These are phyloP conservation scores for Achlya hypogyna DNA, from an alignment of 352 stramenopile genomes.

Conservation along the genomic window DNA sequence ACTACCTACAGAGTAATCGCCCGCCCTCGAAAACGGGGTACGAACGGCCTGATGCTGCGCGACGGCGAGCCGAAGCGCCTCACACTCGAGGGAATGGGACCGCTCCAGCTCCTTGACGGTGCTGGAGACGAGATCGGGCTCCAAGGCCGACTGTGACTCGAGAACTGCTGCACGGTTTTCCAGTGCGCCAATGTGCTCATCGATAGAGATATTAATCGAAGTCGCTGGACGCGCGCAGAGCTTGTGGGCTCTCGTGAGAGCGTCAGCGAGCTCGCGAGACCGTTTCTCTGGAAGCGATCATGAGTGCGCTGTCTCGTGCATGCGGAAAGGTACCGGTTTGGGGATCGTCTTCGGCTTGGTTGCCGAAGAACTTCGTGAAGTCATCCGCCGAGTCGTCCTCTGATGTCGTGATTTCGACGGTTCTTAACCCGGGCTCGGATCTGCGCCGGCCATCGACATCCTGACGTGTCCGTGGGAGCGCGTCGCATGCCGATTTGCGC, in stretches of 20 bases:
- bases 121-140: no score
- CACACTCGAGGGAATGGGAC: neutral
- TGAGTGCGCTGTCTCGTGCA: no score
- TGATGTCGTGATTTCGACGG: neutral
- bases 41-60: neutral
- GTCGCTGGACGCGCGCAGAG: no score
- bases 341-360: neutral
- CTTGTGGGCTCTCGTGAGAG: no score
- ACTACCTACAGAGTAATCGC: neutral
- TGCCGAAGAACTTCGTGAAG: neutral
- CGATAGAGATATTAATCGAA: no score
- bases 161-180: neutral
- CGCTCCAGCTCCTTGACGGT: neutral
- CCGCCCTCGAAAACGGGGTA: neutral
- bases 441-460: neutral
- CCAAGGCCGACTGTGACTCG: no score
- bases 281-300: no score
- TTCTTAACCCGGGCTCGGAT: neutral
- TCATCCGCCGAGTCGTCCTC: slow-evolving; percentile 11
- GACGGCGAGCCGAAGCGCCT: neutral
- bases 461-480: neutral
- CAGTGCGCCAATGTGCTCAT: neutral
- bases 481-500: neutral
- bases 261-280: no score
- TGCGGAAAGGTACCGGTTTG: neutral